Evolutionary conservation across 176 grass and related monocot genomes (phyloP), one percentile per base, ranked within the genome.

Genomic region (Chloris gayana): DNA sequence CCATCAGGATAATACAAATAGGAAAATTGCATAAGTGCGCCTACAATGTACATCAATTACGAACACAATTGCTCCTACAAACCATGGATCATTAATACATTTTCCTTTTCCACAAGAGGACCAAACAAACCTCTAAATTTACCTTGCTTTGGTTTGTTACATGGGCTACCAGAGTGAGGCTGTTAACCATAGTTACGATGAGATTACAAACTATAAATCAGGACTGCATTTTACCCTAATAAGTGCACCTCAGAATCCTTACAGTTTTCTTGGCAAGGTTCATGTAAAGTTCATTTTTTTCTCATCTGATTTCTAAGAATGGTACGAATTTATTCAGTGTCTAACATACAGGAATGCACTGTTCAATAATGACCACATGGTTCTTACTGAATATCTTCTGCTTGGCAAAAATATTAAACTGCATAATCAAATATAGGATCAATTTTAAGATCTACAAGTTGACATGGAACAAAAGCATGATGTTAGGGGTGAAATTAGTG

Each of bases 381-480:
- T 29, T 70, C 32, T 56, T 53, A 66, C n/a, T 73, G 49, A 18
- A 78, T 74, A 64, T 29, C 11, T 78, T 70, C 44, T 37, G 62
- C 30, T 59, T 58, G 29, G 17, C 14, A 30, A 32, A 59, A 80
- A 67, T 78, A 35, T 58, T 2, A 73, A 60, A 44, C 7, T 30
- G 17, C 67, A 67, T 37, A 81, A 86, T 60, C 11, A 47, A 59
- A 88, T 64, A 74, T 19, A 39, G 1, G 37, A 54, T 54, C 49
- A 7, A 0, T 32, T 67, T 73, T 62, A 38, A 50, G 38, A 25
- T 66, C 67, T 46, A 72, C 24, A 70, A 61, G 24, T 14, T 49
- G 5, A 59, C 15, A 70, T 39, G 27, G 2, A 69, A 62, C 53
- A 24, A 75, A 25, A 15, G 19, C 18, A 79, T 37, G 14, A 63